A percentile compares a stretch with the other conserved stretches of the same genome.
phyloP scores from a whole-genome alignment of 805 yeast species.

The Candida boleticola region DNA sequence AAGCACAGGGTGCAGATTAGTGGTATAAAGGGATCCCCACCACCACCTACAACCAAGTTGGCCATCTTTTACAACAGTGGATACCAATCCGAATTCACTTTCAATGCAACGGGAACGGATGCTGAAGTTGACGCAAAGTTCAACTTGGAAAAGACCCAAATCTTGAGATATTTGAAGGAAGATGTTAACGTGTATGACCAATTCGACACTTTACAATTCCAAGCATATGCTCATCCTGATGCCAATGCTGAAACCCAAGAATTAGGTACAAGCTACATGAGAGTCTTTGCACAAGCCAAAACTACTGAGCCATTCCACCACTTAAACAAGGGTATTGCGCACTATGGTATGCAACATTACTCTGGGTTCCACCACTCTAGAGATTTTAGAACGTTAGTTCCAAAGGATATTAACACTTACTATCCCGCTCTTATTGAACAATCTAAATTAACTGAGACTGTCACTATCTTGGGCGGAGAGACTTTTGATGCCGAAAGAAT shows the following conservation, averaged over 20 bases:
- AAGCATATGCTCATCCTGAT: slow-evolving; percentile 5
- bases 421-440: slow-evolving; percentile 12
- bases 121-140: slow-evolving; percentile 9
- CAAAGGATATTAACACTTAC: slow-evolving; percentile 7
- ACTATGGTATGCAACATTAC: slow-evolving; percentile 11
- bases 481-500: slow-evolving; percentile 6
- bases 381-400: background rate
- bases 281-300: slow-evolving; percentile 11
- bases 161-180: slow-evolving; percentile 5
- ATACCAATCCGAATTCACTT: slow-evolving; percentile 10
- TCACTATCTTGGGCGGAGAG: slow-evolving; percentile 4
- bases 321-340: slow-evolving; percentile 3
- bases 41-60: slow-evolving; percentile 15
- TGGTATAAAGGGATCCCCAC: slow-evolving; percentile 15
- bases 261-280: slow-evolving; percentile 8
- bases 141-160: slow-evolving; percentile 9
- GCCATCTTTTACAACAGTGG: slow-evolving; percentile 14
- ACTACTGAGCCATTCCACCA: background rate
- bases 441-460: slow-evolving; percentile 9
- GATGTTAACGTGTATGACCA: slow-evolving; percentile 8
- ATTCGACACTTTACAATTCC: slow-evolving; percentile 12
- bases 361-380: slow-evolving; percentile 2
- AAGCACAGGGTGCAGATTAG: slow-evolving; percentile 11
- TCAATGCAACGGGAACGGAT: slow-evolving; percentile 13
- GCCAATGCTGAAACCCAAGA: slow-evolving; percentile 9